Percentiles rank a stretch among this genome's conserved stretches.
Evolutionary conservation across 768 basidiomycete species (phyloP).

Genomic region (Amanita polypyramis): DNA sequence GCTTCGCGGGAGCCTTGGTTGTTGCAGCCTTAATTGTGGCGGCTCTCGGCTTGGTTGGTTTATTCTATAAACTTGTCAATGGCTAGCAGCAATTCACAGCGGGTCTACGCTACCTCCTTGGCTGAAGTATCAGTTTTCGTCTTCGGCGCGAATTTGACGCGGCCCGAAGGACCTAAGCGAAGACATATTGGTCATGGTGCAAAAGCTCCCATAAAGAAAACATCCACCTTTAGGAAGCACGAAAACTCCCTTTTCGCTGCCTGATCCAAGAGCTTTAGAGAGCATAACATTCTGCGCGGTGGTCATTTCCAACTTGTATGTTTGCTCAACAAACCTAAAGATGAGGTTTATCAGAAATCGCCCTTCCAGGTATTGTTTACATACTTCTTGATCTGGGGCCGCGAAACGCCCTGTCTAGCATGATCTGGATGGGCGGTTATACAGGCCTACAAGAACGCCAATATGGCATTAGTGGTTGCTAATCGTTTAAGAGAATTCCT

Average conservation of each 20-base stretch:
- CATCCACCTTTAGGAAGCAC: constrained; percentile 75
- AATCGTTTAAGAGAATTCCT: background rate
- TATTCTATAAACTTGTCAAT: constrained; percentile 19
- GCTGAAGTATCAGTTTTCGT: constrained; percentile 25
- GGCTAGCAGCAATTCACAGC: constrained; percentile 9
- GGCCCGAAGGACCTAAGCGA: constrained; percentile 47
- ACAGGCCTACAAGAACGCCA: constrained; percentile 51
- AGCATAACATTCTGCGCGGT: constrained; percentile 72
- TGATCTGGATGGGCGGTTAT: constrained; percentile 67
- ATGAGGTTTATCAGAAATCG: constrained; percentile 11
- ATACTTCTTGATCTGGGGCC: constrained; percentile 91
- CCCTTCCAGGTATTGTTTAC: constrained; percentile 8
- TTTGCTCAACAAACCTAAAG: constrained; percentile 69
- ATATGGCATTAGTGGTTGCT: constrained; percentile 1
- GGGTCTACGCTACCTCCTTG: constrained; percentile 27
- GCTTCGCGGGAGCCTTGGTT: constrained; percentile 13
- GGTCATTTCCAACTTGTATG: constrained; percentile 74
- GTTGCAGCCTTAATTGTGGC: constrained; percentile 18
- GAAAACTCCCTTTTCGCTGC: constrained; percentile 77
- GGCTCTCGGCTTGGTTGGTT: constrained; percentile 26
- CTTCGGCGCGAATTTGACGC: constrained; percentile 62
- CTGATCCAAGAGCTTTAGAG: constrained; percentile 69
- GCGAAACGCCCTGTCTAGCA: constrained; percentile 75
- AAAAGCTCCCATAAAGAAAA: constrained; percentile 1
- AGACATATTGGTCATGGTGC: background rate